A percentile compares a stretch with the other conserved stretches of the same genome.
These are phyloP conservation scores for Leccinum proliferum DNA, from an alignment of 1,284 basidiomycete genomes.

Conservation along the genomic window DNA sequence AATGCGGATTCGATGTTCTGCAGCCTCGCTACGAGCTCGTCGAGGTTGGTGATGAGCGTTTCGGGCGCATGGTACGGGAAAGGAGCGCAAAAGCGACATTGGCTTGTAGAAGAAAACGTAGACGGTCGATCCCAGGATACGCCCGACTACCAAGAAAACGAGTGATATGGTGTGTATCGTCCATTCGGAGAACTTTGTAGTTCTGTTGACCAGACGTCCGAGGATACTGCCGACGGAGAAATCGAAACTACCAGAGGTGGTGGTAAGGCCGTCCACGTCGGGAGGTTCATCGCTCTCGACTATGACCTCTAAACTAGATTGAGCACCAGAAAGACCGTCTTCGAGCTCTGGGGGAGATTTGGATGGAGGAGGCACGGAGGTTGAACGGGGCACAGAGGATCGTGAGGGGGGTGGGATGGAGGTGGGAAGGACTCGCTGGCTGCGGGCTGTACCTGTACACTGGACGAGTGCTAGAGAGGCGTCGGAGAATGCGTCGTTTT, in stretches of 20 bases:
- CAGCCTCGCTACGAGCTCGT: conserved; percentile 66
- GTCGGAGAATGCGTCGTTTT: conserved; percentile 4
- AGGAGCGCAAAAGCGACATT: conserved; percentile 14
- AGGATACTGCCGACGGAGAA: conserved; percentile 46
- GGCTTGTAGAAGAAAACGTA: conserved; percentile 42
- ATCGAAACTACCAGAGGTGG: conserved; percentile 22
- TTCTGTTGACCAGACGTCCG: conserved; percentile 39
- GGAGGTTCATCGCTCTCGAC: conserved; percentile 51
- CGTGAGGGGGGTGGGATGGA: conserved; percentile 24
- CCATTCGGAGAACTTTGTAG: conserved; percentile 28
- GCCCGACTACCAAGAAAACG: conserved; percentile 32
- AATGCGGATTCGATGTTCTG: conserved; percentile 59
- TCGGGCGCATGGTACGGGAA: conserved; percentile 43
- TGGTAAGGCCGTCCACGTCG: conserved; percentile 25
- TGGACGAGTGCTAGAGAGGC: conserved; percentile 28
- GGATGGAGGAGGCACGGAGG: conserved; percentile 34
- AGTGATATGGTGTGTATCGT: conserved; percentile 26
- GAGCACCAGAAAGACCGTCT: conserved; percentile 38
- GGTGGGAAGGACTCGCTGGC: conserved; percentile 17
- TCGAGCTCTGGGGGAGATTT: conserved; percentile 21
- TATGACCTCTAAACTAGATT: conserved; percentile 52
- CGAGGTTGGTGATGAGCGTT: conserved; percentile 59
- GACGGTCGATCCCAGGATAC: conserved; percentile 37
- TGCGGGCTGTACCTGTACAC: conserved; percentile 15
- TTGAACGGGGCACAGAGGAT: conserved; percentile 28